Base-by-base conservation (phyloP, 129 eudicot species). In the Deinandra increscens region DNA sequence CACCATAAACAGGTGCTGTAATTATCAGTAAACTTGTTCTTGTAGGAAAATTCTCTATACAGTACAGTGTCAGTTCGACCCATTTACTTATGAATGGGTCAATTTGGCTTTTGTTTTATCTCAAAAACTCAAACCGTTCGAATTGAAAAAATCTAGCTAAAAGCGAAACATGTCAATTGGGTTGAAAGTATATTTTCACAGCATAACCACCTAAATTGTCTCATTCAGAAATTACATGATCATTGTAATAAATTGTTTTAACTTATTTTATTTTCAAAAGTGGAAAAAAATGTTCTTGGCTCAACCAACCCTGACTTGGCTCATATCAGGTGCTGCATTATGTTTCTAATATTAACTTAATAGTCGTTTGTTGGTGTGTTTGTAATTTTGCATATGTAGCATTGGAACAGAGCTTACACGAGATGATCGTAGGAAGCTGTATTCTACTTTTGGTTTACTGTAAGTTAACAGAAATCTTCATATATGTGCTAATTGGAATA, bases 331-430 rank as follows among this genome's bases (percentile, higher is more conserved):
- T n/a, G n/a, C n/a, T n/a, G n/a, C n/a, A n/a, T 56, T 56, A 53
- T 31, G 18, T 66, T 46, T 31, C 18, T 31, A 31, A 26, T 33
- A 34, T n/a, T 26, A 9, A 64, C 14, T 29, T 14, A 6, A 6
- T 38, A n/a, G n/a, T n/a, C n/a, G n/a, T n/a, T n/a, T n/a, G n/a
- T n/a, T n/a, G n/a, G n/a, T 9, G 33, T 12, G 15, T 33, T 64
- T 64, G 33, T 26, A 18, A 12, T 58, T 29, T 58, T 58, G 39
- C 11, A 2, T 75, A 9, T 84, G 70, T 88, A 92, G 96, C 84
- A 88, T 92, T 74, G 98, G 98, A 61, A 92, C 98, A 50, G 98
- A 92, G 79, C 95, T 92, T 18, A 92, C 98, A 17, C 84, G 95
- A 7, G 98, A 92, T 56, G 98, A 92, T 54, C 96, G 98, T 41